Evolutionary conservation across 176 grass and related monocot genomes (phyloP).

Genomic region (Triticum monococcum): DNA sequence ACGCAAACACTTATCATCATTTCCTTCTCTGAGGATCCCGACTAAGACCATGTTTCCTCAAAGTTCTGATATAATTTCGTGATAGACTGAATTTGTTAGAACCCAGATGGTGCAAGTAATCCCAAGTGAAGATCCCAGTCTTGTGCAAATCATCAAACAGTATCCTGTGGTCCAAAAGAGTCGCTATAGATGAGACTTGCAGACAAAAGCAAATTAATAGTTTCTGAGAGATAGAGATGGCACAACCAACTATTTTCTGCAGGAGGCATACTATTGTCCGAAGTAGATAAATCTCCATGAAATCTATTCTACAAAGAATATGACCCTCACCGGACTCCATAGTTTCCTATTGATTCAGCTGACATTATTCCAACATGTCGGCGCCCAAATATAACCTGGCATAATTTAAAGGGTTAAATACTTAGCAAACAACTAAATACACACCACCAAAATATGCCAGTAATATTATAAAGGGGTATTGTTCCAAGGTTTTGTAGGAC

Average conservation of each 20-base stretch:
- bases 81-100: slow-evolving; percentile 71
- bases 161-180: slow-evolving; percentile 51
- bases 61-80: slow-evolving; percentile 72
- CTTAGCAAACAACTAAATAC: background rate
- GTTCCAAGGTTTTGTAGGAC: background rate
- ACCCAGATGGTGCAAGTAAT: slow-evolving; percentile 88
- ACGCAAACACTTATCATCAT: slow-evolving; percentile 33
- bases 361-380: slow-evolving; percentile 90
- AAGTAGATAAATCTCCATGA: background rate
- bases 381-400: slow-evolving; percentile 79
- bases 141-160: slow-evolving; percentile 95
- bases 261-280: background rate
- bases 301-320: slow-evolving; percentile 1
- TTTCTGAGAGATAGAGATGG: background rate
- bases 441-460: background rate
- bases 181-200: background rate
- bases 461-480: background rate
- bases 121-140: slow-evolving; percentile 97
- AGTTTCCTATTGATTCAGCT: slow-evolving; percentile 91
- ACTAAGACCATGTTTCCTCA: slow-evolving; percentile 76
- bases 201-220: background rate
- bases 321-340: slow-evolving; percentile 68
- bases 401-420: background rate
- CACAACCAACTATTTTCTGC: background rate
- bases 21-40: slow-evolving; percentile 68